Base-by-base conservation (phyloP, 441 rosid genomes). In the Mallotus japonicus region DNA sequence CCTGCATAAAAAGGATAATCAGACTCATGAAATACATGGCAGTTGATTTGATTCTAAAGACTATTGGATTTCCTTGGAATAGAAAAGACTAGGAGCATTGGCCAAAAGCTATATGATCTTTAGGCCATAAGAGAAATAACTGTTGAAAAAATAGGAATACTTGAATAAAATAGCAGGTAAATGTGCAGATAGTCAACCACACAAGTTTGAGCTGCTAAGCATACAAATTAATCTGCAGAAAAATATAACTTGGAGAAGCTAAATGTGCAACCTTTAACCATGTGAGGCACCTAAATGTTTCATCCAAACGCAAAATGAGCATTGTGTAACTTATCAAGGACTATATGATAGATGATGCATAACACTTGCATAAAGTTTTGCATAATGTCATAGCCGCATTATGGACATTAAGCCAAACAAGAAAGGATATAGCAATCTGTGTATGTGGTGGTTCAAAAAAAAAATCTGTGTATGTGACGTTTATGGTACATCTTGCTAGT, bases 1-100 rank as follows among this genome's bases (percentile, higher is more conserved):
- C 96, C 98, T 93, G 82, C 37, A 75, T 7, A 8, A 20, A 37
- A 53, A 40, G 17, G 7, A 63, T 0, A 8, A 49, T 67, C 53
- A 67, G 59, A 65, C 12, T 15, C 58, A 37, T 57, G 32, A 32
- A 61, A 60, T 69, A 64, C 17, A 46, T 4, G 20, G 22, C 49
- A 42, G 49, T 44, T 44, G 49, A 12, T 44, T 44, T 44, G 49
- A 44, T 2, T 7, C 5, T 8, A 8, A 44, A 44, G 49, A 44
- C 8, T 1, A 44, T 44, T 44, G 40, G 40, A 4, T 37, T 37
- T 37, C 40, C 5, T 3, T 37, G 40, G 40, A 37, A 37, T 37
- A 44, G 11, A 44, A 9, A 8, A 44, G 12, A 44, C 10, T 5
- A 44, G 49, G 49, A 44, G 11, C 12, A 44, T 44, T 8, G 13